Conservation (phyloP, 306 rosid species). For the Amphicarpaea edgeworthii region DNA sequence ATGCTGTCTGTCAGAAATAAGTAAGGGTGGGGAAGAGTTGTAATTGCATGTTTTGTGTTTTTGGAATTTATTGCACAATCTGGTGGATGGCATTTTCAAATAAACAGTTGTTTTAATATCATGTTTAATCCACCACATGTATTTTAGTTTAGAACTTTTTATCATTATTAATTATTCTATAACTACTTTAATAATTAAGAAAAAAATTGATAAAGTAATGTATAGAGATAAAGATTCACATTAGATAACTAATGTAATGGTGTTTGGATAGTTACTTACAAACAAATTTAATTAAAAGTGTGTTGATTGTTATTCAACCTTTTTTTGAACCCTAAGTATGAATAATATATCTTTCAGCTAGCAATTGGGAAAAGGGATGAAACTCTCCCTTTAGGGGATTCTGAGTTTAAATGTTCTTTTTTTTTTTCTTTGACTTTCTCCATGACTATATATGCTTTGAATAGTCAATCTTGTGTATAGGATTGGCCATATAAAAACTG, state of each 20-base stretch:
- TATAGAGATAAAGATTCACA: background rate
- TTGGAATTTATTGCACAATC: slow-evolving; percentile 18
- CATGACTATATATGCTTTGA: too few species aligned
- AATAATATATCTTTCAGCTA: too few species aligned
- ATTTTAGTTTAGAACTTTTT: background rate
- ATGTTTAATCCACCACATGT: background rate
- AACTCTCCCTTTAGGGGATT: too few species aligned
- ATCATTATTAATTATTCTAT: background rate
- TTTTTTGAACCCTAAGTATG: too few species aligned
- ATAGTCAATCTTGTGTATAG: too few species aligned
- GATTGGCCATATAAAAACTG: too few species aligned
- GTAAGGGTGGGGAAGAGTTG: slow-evolving; percentile 4
- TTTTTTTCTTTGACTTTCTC: too few species aligned
- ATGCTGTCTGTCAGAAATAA: background rate
- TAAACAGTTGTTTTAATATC: background rate
- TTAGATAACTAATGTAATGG: background rate
- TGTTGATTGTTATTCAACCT: background rate
- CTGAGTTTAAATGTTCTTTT: too few species aligned
- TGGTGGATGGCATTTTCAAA: slow-evolving; percentile 32
- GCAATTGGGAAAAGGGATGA: too few species aligned
- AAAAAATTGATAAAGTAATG: background rate
- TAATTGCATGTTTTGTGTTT: slow-evolving; percentile 7
- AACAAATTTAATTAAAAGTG: background rate
- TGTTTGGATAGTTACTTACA: background rate
- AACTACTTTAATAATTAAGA: background rate